Percentiles rank a stretch among this genome's conserved stretches.
phyloP scores from a whole-genome alignment of 805 yeast species.

The Metschnikowia lunata region DNA sequence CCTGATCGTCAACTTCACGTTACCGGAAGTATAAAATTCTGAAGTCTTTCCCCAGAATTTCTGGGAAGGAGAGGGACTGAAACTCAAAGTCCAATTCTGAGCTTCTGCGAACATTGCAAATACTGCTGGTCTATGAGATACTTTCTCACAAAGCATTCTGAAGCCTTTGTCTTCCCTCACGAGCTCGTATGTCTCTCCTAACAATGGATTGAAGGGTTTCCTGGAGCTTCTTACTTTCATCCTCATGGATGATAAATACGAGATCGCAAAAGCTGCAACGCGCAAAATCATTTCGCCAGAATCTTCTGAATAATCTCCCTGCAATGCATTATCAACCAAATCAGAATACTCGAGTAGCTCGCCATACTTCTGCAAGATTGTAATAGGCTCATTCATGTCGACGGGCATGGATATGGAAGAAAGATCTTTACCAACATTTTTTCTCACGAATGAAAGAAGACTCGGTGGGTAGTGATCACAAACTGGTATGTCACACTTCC shows the following conservation, averaged over 20 bases:
- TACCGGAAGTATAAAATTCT: constrained; percentile 76
- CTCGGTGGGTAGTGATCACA: constrained; percentile 75
- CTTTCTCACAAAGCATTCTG: constrained; percentile 78
- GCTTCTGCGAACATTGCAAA: constrained; percentile 79
- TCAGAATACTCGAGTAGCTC: constrained; percentile 77
- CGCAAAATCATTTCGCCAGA: constrained; percentile 59
- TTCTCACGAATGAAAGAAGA: constrained; percentile 70
- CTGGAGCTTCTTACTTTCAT: constrained; percentile 71
- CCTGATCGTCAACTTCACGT: constrained; percentile 51
- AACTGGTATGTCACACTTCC: constrained; percentile 57
- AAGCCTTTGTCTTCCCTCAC: constrained; percentile 80
- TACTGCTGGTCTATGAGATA: constrained; percentile 79
- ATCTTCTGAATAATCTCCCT: constrained; percentile 35
- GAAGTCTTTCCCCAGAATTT: constrained; percentile 94
- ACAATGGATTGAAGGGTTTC: constrained; percentile 90
- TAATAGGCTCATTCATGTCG: constrained; percentile 85
- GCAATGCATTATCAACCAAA: constrained; percentile 60
- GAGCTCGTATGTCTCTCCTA: constrained; percentile 90
- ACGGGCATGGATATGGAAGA: constrained; percentile 90
- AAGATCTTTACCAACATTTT: constrained; percentile 89
- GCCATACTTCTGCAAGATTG: constrained; percentile 72
- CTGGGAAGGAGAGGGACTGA: constrained; percentile 70
- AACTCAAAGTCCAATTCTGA: constrained; percentile 61
- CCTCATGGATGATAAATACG: constrained; percentile 65
- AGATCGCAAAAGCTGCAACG: constrained; percentile 79